These are phyloP conservation scores for Testicularia cyperi DNA, from an alignment of 1,284 basidiomycete genomes.

Conservation along the genomic window DNA sequence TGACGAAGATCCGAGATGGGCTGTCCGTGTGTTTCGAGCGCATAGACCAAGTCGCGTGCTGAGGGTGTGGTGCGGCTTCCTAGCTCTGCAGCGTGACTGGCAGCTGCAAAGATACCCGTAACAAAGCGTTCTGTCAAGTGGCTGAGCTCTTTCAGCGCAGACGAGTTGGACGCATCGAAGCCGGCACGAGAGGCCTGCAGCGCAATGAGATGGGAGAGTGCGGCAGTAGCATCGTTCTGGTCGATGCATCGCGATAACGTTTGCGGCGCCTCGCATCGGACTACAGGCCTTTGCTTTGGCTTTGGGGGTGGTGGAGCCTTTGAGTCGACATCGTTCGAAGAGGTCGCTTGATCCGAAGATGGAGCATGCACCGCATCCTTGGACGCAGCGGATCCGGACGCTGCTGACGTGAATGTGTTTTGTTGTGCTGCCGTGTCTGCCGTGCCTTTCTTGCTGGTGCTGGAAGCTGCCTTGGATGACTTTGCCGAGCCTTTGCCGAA, in stretches of 20 bases:
- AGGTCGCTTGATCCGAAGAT: no score
- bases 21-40: slow-evolving; percentile 39
- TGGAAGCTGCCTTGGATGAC: no score
- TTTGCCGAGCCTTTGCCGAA: slow-evolving; percentile 14
- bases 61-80: slow-evolving; percentile 22
- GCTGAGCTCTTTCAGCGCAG: slow-evolving; percentile 26
- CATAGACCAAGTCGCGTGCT: slow-evolving; percentile 32
- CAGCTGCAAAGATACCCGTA: slow-evolving; percentile 26
- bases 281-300: no score
- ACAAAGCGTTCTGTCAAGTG: slow-evolving; percentile 32
- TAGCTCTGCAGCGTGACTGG: slow-evolving; percentile 26
- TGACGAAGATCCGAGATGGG: slow-evolving; percentile 25
- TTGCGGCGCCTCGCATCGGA: no score
- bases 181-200: slow-evolving; percentile 20
- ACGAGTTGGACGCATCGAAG: slow-evolving; percentile 23
- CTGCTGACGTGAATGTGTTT: no score
- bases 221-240: slow-evolving; percentile 11
- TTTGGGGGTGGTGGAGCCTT: no score
- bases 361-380: no score
- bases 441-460: no score
- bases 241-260: slow-evolving; percentile 12
- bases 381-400: no score
- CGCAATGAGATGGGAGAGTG: slow-evolving; percentile 25
- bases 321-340: no score
- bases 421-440: no score